Evolutionary conservation across 495 filamentous ascomycete species (phyloP).

Genomic region (Xylona heveae): DNA sequence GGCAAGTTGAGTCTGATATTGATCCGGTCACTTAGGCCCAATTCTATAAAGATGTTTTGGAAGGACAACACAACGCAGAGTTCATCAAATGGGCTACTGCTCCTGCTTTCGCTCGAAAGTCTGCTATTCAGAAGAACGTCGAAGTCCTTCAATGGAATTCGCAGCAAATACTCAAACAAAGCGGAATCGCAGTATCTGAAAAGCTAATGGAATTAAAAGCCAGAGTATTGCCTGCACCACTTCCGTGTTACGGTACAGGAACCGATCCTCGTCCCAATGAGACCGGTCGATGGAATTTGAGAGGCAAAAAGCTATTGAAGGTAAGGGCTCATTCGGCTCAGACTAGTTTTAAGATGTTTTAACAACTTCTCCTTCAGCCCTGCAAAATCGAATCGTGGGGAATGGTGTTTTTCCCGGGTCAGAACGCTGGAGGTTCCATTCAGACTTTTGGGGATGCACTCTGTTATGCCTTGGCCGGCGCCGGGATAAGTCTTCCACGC

Average conservation of each 20-base stretch:
- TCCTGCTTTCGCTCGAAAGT: background rate
- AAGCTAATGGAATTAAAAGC: constrained; percentile 3
- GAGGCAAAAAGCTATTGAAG: constrained; percentile 1
- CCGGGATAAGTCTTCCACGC: constrained; percentile 3
- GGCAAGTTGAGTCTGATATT: background rate
- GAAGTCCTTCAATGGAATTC: constrained; percentile 5
- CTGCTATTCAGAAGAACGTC: constrained; percentile 2
- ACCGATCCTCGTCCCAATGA: background rate
- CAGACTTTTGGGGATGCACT: background rate
- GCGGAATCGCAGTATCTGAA: constrained; percentile 2
- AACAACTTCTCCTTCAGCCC: constrained; percentile 1
- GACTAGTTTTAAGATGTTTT: no score
- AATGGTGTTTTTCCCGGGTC: constrained; percentile 3
- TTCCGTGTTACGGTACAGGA: background rate
- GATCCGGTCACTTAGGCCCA: constrained; percentile 2
- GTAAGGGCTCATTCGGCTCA: no score
- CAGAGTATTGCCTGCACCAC: constrained; percentile 2
- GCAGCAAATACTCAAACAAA: background rate
- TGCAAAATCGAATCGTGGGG: constrained; percentile 3
- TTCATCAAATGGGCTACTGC: constrained; percentile 5
- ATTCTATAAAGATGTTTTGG: constrained; percentile 3
- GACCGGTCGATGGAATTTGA: constrained; percentile 4
- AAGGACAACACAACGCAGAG: constrained; percentile 5
- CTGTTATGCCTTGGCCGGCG: background rate
- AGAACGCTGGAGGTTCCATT: background rate